These are phyloP conservation scores for Tuber microsphaerosporum DNA, from an alignment of 495 filamentous ascomycete genomes.

Conservation along the genomic window DNA sequence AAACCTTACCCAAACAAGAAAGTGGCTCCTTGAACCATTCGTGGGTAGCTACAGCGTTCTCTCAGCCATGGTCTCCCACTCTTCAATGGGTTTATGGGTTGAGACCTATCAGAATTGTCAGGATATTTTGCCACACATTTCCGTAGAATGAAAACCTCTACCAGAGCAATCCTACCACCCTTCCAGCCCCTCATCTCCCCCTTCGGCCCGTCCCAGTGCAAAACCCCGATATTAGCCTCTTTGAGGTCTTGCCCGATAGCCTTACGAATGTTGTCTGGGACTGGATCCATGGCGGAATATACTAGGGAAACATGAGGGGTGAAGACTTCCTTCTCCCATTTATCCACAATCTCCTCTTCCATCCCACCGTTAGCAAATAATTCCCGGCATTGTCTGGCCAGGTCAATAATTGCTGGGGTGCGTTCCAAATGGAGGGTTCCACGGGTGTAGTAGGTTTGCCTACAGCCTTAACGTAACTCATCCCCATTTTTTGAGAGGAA, in stretches of 20 bases:
- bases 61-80: constrained; percentile 24
- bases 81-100: constrained; percentile 17
- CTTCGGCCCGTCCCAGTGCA: background rate
- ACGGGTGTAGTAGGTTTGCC: constrained; percentile 38
- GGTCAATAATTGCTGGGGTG: constrained; percentile 19
- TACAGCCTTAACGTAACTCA: constrained; percentile 4
- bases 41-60: constrained; percentile 11
- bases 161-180: constrained; percentile 33
- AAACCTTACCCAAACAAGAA: background rate
- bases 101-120: constrained; percentile 13
- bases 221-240: constrained; percentile 17
- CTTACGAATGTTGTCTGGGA: constrained; percentile 12
- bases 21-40: background rate
- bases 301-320: constrained; percentile 38
- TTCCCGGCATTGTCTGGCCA: constrained; percentile 35
- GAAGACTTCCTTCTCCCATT: constrained; percentile 31
- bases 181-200: constrained; percentile 28
- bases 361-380: constrained; percentile 28
- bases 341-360: constrained; percentile 18
- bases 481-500: background rate
- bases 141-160: background rate
- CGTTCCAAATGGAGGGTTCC: constrained; percentile 33
- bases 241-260: constrained; percentile 27
- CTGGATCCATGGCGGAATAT: constrained; percentile 25
- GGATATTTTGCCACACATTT: background rate